Evolutionary conservation across 2,329 filamentous ascomycete species (phyloP), one percentile per base, ranked within the genome.

Genomic region (Aspergillus aculeatus): DNA sequence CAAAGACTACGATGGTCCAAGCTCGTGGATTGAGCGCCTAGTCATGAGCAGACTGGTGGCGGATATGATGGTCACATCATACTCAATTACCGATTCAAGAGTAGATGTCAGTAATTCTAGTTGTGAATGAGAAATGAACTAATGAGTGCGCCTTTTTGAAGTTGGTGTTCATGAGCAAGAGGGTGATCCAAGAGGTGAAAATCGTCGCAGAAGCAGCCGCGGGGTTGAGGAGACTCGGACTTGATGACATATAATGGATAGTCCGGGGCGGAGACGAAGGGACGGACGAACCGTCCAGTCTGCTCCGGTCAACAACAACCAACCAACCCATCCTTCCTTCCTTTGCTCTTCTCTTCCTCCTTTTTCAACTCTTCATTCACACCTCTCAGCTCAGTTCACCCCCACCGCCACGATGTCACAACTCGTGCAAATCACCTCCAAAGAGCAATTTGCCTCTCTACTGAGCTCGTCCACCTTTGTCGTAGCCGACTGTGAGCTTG

Each of bases 401-500:
- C 12, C 51, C 24, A 57, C 59, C 63, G 61, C 62, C 66, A 78
- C 68, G 57, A 80, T 81, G 77, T 72, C 78, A 41, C 68, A 73
- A 63, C 73, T 75, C 56, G 69, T 81, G 56, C 69, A 79, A 12
- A 88, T 94, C 68, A 80, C 80, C 61, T 93, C 90, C 1, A 77
- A 83, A 14, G 80, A 81, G 69, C 87, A 94, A 71, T 89, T 96
- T 69, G 83, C 82, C 68, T 77, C 80, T 32, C 77, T 95, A 62
- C 82, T 96, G 62, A 84, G 84, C 62, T 86, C 84, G 57, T 92
- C 90, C 35, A 86, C 85, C 66, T 86, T 96, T 61, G 91, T 98
- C 47, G 88, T 98, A 57, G 88, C 89, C 71, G 91, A 96, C 79
- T 97, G 92, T 96, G 81, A 84, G 91, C 82, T 19, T 44, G 38